Evolutionary conservation across 2,329 filamentous ascomycete species (phyloP).

Genomic region (Claviceps fusiformis): DNA sequence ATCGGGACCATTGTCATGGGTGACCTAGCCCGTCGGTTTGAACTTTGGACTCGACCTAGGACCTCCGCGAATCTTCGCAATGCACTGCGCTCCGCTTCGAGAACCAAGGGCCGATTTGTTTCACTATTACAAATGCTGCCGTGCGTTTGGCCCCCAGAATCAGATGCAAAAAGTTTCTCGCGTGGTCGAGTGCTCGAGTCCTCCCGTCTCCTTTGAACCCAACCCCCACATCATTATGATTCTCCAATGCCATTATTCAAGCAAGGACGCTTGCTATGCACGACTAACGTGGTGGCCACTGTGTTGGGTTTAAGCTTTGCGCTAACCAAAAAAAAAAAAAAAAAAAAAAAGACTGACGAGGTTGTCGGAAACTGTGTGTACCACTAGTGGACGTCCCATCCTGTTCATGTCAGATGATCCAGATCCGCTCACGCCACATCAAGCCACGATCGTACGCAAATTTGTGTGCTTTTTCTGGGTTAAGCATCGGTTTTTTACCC

Average conservation of each 20-base stretch:
- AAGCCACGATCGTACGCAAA: background rate
- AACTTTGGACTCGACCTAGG: background rate
- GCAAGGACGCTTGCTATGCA: background rate
- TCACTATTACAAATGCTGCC: background rate
- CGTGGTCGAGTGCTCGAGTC: background rate
- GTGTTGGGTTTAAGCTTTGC: background rate
- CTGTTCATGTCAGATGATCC: background rate
- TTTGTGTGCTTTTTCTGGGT: no score
- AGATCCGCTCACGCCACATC: background rate
- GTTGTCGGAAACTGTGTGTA: background rate
- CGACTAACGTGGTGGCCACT: background rate
- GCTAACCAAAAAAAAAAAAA: background rate
- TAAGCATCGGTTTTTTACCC: no score
- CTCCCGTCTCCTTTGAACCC: background rate
- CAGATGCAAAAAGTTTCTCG: background rate
- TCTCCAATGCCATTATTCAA: background rate
- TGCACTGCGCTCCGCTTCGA: background rate
- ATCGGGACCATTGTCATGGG: background rate
- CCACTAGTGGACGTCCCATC: background rate
- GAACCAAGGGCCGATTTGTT: background rate
- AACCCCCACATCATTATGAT: background rate
- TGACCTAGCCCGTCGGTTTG: background rate
- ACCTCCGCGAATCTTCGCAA: background rate
- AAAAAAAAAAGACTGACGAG: background rate
- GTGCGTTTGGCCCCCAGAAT: background rate